These are phyloP conservation scores for Clausena lansium DNA, from an alignment of 345 rosid species.

Conservation along the genomic window DNA sequence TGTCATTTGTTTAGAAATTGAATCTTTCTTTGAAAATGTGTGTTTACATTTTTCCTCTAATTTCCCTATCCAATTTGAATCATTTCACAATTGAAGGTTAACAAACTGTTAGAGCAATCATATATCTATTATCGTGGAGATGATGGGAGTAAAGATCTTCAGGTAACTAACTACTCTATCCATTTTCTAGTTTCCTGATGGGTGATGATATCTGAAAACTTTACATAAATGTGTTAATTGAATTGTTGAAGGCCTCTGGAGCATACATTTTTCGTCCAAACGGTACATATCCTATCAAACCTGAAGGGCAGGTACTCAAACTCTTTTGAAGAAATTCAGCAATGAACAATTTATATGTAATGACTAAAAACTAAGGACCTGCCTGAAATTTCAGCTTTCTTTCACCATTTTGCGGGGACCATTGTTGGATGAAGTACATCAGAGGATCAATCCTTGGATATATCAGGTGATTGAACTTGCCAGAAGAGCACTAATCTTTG, in stretches of 20 bases:
- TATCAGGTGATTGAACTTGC: conserved; percentile 44
- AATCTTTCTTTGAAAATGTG: neutral
- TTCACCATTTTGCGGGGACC: conserved; percentile 50
- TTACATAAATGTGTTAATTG: conserved; percentile 6
- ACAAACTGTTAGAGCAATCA: conserved; percentile 38
- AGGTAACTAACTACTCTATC: conserved; percentile 29
- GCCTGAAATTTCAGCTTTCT: conserved; percentile 17
- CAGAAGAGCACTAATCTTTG: neutral
- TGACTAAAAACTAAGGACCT: conserved; percentile 21
- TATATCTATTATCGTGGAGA: conserved; percentile 57
- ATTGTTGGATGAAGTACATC: conserved; percentile 64
- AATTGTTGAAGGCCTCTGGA: conserved; percentile 55
- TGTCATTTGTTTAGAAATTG: conserved; percentile 8
- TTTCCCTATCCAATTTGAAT: neutral
- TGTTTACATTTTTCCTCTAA: neutral
- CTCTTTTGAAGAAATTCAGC: neutral
- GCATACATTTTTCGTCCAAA: conserved; percentile 71
- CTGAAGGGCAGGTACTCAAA: conserved; percentile 40
- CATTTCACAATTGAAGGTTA: conserved; percentile 34
- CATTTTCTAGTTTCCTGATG: neutral
- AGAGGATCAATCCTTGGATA: conserved; percentile 60
- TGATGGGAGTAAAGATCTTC: conserved; percentile 42
- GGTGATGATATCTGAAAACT: neutral
- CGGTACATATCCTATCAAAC: conserved; percentile 28
- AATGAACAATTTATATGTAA: conserved; percentile 1